phyloP scores from a whole-genome alignment of 1,284 basidiomycete species.

The Ustilago xerochloae region DNA sequence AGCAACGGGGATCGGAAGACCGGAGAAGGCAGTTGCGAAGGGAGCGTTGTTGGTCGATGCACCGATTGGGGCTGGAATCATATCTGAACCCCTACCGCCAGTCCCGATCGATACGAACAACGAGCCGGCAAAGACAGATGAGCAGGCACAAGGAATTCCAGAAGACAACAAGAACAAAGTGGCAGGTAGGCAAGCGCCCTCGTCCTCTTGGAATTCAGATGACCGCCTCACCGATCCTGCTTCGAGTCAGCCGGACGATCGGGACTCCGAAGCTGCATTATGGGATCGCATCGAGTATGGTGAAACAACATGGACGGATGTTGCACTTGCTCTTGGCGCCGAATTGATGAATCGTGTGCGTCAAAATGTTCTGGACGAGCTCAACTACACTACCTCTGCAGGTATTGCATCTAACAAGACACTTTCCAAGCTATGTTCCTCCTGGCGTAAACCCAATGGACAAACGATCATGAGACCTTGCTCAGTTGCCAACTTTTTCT shows the following conservation, averaged over 20 bases:
- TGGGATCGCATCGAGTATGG: constrained; percentile 49
- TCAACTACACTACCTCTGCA: constrained; percentile 96
- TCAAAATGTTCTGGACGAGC: constrained; percentile 76
- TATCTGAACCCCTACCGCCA: constrained; percentile 20
- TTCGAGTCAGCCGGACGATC: constrained; percentile 40
- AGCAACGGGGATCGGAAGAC: constrained; percentile 55
- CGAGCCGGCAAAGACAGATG: constrained; percentile 29
- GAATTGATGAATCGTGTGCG: constrained; percentile 85
- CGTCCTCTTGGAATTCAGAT: constrained; percentile 26
- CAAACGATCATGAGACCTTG: constrained; percentile 61
- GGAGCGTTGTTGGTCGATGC: constrained; percentile 40
- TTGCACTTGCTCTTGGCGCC: constrained; percentile 87
- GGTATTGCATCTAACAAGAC: constrained; percentile 95
- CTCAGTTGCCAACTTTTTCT: constrained; percentile 54
- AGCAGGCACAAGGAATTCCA: constrained; percentile 25
- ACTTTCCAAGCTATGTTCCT: constrained; percentile 80
- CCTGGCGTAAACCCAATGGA: constrained; percentile 59
- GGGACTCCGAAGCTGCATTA: constrained; percentile 38
- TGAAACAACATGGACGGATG: constrained; percentile 83
- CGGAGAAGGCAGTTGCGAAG: constrained; percentile 46
- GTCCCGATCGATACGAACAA: constrained; percentile 3
- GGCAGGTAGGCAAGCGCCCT: constrained; percentile 38
- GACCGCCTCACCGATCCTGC: constrained; percentile 39
- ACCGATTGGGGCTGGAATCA: constrained; percentile 37
- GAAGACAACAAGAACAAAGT: constrained; percentile 32